Evolutionary conservation across 768 basidiomycete species (phyloP).

Genomic region (Mycena galopus): DNA sequence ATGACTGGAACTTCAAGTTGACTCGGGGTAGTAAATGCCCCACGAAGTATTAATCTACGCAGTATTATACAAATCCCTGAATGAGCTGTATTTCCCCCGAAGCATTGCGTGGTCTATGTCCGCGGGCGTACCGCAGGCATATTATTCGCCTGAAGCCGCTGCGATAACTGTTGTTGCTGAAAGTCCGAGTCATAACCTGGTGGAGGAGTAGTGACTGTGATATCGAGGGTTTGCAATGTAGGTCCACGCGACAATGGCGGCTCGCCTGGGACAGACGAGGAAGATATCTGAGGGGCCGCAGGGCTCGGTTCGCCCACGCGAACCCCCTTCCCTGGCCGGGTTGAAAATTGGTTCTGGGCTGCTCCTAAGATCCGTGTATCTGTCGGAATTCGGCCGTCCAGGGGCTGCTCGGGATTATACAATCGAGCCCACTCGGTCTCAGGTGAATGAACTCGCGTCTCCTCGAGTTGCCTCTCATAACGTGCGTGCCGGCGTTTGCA

Average conservation of each 20-base stretch:
- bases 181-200: neutral
- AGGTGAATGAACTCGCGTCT: neutral
- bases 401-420: neutral
- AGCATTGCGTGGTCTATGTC: too few species aligned
- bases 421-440: neutral
- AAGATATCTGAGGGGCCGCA: neutral
- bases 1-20: too few species aligned
- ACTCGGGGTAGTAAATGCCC: too few species aligned
- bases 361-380: neutral
- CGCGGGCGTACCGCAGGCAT: too few species aligned
- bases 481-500: neutral
- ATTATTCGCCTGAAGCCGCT: too few species aligned
- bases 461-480: neutral
- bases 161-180: neutral
- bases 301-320: neutral
- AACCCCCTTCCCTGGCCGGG: neutral
- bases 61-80: too few species aligned
- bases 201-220: neutral
- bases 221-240: neutral
- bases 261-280: neutral
- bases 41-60: too few species aligned
- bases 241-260: neutral
- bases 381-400: neutral
- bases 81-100: too few species aligned
- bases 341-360: neutral